phyloP scores from a whole-genome alignment of 371 early-diverging fungal species.

The Mycotypha africana region DNA sequence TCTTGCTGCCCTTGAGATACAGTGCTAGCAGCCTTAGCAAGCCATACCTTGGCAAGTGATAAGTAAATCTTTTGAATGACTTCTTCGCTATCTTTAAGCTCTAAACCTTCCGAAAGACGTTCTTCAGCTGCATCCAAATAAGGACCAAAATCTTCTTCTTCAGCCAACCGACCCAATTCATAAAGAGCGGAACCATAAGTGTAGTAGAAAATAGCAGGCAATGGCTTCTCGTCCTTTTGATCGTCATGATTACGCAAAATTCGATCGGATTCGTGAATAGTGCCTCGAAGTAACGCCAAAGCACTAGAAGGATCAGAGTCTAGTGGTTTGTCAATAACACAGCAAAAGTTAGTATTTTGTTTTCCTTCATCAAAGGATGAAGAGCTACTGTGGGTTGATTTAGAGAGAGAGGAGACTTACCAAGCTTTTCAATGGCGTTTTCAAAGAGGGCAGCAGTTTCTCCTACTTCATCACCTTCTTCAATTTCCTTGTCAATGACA shows the following conservation, averaged over 20 bases:
- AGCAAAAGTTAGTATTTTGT: too few relatives aligned
- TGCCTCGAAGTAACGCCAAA: constrained; percentile 46
- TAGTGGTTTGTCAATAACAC: background rate
- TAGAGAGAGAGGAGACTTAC: constrained; percentile 9
- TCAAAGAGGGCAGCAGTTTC: constrained; percentile 39
- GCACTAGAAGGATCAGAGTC: constrained; percentile 26
- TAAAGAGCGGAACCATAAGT: constrained; percentile 55
- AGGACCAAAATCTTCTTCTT: constrained; percentile 39
- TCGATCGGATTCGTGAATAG: constrained; percentile 58
- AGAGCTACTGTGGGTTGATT: too few relatives aligned
- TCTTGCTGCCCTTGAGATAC: constrained; percentile 11
- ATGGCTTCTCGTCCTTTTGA: constrained; percentile 11
- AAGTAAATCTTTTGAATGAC: constrained; percentile 20
- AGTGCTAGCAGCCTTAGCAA: constrained; percentile 32
- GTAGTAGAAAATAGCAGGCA: constrained; percentile 45
- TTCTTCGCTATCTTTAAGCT: constrained; percentile 2
- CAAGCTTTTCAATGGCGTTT: constrained; percentile 38
- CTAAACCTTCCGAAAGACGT: constrained; percentile 22
- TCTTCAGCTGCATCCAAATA: constrained; percentile 44
- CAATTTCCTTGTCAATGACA: constrained; percentile 42
- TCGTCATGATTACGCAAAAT: constrained; percentile 54
- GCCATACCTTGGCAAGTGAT: constrained; percentile 31
- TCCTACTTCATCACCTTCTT: constrained; percentile 49
- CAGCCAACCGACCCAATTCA: constrained; percentile 42
- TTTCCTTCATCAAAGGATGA: too few relatives aligned